Percentiles rank a stretch among this genome's conserved stretches.
Evolutionary conservation across 1,284 basidiomycete species (phyloP).

Genomic region (Papiliotrema nemorosa): DNA sequence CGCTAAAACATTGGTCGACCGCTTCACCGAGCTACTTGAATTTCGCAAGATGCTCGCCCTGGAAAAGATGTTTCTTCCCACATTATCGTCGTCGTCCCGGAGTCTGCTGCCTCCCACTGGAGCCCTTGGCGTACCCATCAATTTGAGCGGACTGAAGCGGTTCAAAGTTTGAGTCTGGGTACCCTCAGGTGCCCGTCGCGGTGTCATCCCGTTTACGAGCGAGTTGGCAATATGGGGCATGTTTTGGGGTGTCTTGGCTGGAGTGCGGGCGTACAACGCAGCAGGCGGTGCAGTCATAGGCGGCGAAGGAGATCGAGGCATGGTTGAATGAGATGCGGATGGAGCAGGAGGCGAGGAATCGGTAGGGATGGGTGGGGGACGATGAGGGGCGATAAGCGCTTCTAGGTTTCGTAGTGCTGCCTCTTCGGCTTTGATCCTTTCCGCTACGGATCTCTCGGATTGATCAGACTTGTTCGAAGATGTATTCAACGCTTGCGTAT

Average conservation of each 20-base stretch:
- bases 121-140: conserved; percentile 32
- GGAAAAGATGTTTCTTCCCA: conserved; percentile 20
- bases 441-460: conserved; percentile 17
- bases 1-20: not conserved
- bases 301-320: not conserved
- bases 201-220: conserved; percentile 32
- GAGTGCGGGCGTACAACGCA: conserved; percentile 8
- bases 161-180: conserved; percentile 16
- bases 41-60: conserved; percentile 3
- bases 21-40: conserved; percentile 1
- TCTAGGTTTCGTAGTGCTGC: conserved; percentile 37
- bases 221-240: conserved; percentile 33
- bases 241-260: conserved; percentile 17
- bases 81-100: conserved; percentile 4
- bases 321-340: not conserved
- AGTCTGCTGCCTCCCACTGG: conserved; percentile 11
- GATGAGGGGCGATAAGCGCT: conserved; percentile 25
- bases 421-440: conserved; percentile 45
- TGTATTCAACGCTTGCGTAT: not conserved
- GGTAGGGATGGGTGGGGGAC: conserved; percentile 7
- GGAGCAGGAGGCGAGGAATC: conserved; percentile 4
- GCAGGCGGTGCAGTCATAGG: not conserved
- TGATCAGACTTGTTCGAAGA: not conserved
- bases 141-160: conserved; percentile 32
- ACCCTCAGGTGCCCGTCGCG: conserved; percentile 10